A percentile compares a stretch with the other conserved stretches of the same genome.
These are phyloP conservation scores for Pleurotus giganteus DNA, from an alignment of 768 basidiomycete species.

Conservation along the genomic window DNA sequence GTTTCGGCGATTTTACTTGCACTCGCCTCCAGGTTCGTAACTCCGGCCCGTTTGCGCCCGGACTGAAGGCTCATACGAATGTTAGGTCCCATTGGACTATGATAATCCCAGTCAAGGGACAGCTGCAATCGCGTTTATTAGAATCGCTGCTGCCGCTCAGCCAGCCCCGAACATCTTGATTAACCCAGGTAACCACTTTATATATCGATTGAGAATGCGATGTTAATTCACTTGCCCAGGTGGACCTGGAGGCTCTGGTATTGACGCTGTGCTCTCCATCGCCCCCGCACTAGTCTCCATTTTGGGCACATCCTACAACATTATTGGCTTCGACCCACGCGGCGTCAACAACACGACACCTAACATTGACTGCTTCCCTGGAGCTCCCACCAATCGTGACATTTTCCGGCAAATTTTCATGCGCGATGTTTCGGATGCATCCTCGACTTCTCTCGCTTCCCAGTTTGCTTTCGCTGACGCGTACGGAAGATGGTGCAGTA, in stretches of 20 bases:
- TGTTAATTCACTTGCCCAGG: slow-evolving; percentile 41
- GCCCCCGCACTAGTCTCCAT: slow-evolving; percentile 26
- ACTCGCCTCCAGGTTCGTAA: background rate
- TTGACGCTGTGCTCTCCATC: slow-evolving; percentile 20
- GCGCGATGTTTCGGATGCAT: background rate
- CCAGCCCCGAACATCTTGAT: background rate
- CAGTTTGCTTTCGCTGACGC: background rate
- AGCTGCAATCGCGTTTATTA: slow-evolving; percentile 41
- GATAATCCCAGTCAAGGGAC: slow-evolving; percentile 32
- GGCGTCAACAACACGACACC: slow-evolving; percentile 22
- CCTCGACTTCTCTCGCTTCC: background rate
- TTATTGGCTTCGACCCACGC: slow-evolving; percentile 47
- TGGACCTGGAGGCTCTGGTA: slow-evolving; percentile 45
- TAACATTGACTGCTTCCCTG: background rate
- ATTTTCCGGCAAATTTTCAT: background rate
- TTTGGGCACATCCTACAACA: slow-evolving; percentile 43
- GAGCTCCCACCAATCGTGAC: background rate
- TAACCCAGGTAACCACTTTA: background rate
- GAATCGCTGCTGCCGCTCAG: slow-evolving; percentile 26
- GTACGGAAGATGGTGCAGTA: background rate
- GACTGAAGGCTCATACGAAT: background rate
- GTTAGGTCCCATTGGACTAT: slow-evolving; percentile 47
- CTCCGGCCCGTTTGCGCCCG: background rate
- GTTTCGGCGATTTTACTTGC: background rate
- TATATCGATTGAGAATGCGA: background rate